A percentile compares a stretch with the other conserved stretches of the same genome.
Evolutionary conservation across 139 green algal genomes (phyloP).

Genomic region (Coelastrella sp.): DNA sequence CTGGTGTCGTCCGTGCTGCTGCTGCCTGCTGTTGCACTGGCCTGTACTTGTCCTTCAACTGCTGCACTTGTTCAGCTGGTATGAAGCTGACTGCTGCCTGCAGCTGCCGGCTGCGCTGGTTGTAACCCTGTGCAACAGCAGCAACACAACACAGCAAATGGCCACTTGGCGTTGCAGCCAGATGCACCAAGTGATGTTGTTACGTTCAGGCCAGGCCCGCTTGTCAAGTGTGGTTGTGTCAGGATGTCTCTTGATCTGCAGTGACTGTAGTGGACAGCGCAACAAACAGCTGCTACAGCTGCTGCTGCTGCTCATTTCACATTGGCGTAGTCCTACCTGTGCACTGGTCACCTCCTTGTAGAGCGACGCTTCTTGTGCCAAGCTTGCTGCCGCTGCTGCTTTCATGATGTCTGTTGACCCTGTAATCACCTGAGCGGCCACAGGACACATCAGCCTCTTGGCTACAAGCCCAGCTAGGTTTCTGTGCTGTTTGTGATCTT

Average conservation of each 20-base stretch:
- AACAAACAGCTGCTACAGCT: background rate
- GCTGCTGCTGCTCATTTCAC: background rate
- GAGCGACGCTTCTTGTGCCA: constrained; percentile 24
- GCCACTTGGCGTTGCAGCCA: no score
- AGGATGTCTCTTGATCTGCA: no score
- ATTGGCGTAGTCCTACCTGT: background rate
- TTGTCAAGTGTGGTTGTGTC: no score
- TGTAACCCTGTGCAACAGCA: background rate
- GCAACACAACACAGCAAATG: background rate
- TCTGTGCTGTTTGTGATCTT: no score
- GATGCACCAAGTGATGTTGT: no score
- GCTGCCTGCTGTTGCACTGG: background rate
- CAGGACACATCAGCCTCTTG: background rate
- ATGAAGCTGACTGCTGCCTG: background rate
- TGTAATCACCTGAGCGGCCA: background rate
- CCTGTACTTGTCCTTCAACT: no score
- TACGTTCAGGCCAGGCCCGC: no score
- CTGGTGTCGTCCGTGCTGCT: background rate
- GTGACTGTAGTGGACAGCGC: no score
- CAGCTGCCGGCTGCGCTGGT: background rate
- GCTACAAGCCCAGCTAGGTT: no score
- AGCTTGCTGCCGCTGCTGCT: constrained; percentile 17
- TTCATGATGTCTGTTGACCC: background rate
- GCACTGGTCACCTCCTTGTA: constrained; percentile 37
- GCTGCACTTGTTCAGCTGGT: background rate